These are phyloP conservation scores for Saturnispora dispora DNA, from an alignment of 805 yeast genomes.

Conservation along the genomic window DNA sequence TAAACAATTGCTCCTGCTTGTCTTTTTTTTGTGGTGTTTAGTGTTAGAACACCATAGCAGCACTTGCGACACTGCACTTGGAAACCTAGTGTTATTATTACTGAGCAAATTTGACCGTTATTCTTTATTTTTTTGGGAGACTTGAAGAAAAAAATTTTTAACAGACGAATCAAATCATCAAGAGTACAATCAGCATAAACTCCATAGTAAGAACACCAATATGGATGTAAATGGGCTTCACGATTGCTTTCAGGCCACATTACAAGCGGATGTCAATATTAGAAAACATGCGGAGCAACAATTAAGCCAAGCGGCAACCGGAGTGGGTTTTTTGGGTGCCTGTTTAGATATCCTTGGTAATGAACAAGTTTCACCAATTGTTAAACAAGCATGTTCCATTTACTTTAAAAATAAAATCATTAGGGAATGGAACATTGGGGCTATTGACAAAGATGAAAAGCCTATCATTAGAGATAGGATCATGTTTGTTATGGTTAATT, in stretches of 20 bases:
- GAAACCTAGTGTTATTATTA: background rate
- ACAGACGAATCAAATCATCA: background rate
- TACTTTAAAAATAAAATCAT: conserved; percentile 73
- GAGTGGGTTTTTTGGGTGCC: conserved; percentile 72
- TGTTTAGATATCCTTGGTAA: conserved; percentile 67
- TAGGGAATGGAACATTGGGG: conserved; percentile 48
- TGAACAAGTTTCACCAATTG: conserved; percentile 41
- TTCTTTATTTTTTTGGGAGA: background rate
- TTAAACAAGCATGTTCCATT: conserved; percentile 75
- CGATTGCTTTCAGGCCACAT: conserved; percentile 71
- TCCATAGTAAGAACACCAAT: background rate
- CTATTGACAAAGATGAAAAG: conserved; percentile 62
- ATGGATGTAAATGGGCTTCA: conserved; percentile 68
- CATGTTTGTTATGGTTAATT: conserved; percentile 48
- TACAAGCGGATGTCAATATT: conserved; percentile 51
- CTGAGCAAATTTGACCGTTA: background rate
- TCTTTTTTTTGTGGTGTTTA: background rate
- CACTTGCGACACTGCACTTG: background rate
- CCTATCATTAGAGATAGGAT: conserved; percentile 63
- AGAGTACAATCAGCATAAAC: background rate
- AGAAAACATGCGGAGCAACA: conserved; percentile 65
- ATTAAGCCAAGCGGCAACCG: conserved; percentile 45
- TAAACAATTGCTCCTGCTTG: background rate
- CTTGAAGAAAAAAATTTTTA: background rate
- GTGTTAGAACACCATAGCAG: background rate